These are phyloP conservation scores for Debaryomyces prosopidis DNA, from an alignment of 805 yeast species.

Conservation along the genomic window DNA sequence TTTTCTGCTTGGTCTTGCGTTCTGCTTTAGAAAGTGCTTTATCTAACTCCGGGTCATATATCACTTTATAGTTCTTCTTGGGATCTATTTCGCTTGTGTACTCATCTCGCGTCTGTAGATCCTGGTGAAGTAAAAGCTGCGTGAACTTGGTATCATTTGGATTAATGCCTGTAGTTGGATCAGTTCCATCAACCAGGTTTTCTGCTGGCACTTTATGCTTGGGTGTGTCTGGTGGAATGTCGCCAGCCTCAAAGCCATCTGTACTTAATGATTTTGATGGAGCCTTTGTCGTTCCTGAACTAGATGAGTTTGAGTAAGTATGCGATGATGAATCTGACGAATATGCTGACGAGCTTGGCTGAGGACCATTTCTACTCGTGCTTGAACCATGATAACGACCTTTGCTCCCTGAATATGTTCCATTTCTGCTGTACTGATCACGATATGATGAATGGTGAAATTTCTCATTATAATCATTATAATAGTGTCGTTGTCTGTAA, in stretches of 20 bases:
- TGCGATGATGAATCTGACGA: background rate
- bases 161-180: slow-evolving; percentile 33
- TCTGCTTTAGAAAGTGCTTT: slow-evolving; percentile 31
- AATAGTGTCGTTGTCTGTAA: background rate
- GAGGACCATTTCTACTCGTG: background rate
- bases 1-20: slow-evolving; percentile 32
- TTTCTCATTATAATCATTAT: slow-evolving; percentile 4
- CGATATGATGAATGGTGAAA: background rate
- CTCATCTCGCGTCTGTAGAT: slow-evolving; percentile 11
- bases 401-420: background rate
- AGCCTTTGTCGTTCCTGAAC: background rate
- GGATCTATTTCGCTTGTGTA: slow-evolving; percentile 13
- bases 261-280: background rate
- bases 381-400: background rate
- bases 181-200: slow-evolving; percentile 23
- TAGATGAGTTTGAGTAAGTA: background rate
- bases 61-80: slow-evolving; percentile 40
- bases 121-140: slow-evolving; percentile 30
- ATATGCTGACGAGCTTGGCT: background rate
- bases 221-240: background rate
- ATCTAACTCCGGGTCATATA: slow-evolving; percentile 51
- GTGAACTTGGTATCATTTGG: slow-evolving; percentile 28
- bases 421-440: background rate
- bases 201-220: background rate
- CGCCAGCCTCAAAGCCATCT: background rate